Base-by-base conservation (phyloP, 331 rosid species). In the Quercus lobata region DNA sequence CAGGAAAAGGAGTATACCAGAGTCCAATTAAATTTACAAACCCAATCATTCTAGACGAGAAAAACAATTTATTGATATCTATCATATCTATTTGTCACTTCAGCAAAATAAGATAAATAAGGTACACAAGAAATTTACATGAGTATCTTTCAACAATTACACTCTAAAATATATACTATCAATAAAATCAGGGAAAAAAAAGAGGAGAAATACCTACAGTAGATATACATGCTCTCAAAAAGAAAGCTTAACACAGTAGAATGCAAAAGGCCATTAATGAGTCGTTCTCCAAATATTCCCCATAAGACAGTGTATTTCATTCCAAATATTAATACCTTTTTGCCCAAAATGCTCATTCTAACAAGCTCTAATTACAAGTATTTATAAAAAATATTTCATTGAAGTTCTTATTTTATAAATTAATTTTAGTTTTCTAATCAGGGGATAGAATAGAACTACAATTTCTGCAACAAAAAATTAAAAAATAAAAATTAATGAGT, bases 1-100 rank as follows among this genome's bases (percentile, higher is more conserved):
- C 30, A 24, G 65, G 41, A 73, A 52, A 79, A 66, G 70, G 55
- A 27, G 60, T 60, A 41, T 35, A 21, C 9, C 69, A 41, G 56
- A 65, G 63, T 78, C 57, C 60, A 21, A 76, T 24, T 72, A 22
- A 25, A 75, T 77, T 44, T 83, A 73, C 18, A 61, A 57, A 60
- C 37, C 41, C 62, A 66, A 10, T n/a, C 16, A 49, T 56, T 71
- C 49, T 46, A 75, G 73, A 37, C 32, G 5, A 68, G 6, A 34
- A 19, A 8, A 34, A 63, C 22, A 34, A 35, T 68, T 14, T 18
- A 19, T 68, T 7, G 8, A 22, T 60, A 68, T 34, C 25, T 32
- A 32, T 19, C n/a, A 22, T 60, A 68, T 34, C 25, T 32, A 32
- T 19, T 34, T 35, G 53, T 19, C 27, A 32, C 72, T 34, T 34